phyloP scores from a whole-genome alignment of 1,139 yeast species.

The Candida tetrigidarum region DNA sequence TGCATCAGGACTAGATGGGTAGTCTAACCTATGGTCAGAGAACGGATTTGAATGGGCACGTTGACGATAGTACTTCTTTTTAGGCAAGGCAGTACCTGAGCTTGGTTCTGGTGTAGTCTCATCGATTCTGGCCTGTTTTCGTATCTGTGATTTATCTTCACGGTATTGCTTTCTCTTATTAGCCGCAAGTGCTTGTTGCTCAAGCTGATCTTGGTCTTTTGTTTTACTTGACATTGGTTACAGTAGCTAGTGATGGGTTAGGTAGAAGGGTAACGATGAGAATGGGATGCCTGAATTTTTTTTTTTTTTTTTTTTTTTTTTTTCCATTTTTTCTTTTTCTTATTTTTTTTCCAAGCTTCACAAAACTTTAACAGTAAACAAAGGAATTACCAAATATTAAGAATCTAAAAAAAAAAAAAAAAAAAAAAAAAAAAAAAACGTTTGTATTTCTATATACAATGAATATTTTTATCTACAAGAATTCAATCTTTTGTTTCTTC shows the following conservation, averaged over 20 bases:
- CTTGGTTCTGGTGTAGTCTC: constrained; percentile 13
- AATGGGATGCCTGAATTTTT: background rate
- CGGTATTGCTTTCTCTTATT: constrained; percentile 45
- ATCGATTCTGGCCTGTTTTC: constrained; percentile 36
- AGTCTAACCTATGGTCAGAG: constrained; percentile 90
- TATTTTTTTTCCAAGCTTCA: too few relatives aligned
- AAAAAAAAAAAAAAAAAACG: background rate
- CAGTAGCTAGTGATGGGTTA: background rate
- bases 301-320: constrained; percentile 2
- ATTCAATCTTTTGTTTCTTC: constrained; percentile 12
- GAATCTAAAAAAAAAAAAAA: background rate
- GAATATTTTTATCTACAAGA: constrained; percentile 11
- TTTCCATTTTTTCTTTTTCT: background rate
- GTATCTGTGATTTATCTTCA: constrained; percentile 39
- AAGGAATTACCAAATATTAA: background rate
- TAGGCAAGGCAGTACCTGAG: constrained; percentile 47
- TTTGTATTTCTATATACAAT: constrained; percentile 3
- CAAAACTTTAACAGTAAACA: too few relatives aligned
- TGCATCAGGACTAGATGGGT: constrained; percentile 75
- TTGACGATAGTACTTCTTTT: constrained; percentile 91
- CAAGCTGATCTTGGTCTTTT: background rate
- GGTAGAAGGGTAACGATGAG: background rate
- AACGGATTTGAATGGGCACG: constrained; percentile 98
- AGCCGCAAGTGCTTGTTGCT: constrained; percentile 2
- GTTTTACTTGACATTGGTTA: background rate